These are phyloP conservation scores for Trichoderma hamatum DNA, from an alignment of 2,329 filamentous ascomycete genomes.

Conservation along the genomic window DNA sequence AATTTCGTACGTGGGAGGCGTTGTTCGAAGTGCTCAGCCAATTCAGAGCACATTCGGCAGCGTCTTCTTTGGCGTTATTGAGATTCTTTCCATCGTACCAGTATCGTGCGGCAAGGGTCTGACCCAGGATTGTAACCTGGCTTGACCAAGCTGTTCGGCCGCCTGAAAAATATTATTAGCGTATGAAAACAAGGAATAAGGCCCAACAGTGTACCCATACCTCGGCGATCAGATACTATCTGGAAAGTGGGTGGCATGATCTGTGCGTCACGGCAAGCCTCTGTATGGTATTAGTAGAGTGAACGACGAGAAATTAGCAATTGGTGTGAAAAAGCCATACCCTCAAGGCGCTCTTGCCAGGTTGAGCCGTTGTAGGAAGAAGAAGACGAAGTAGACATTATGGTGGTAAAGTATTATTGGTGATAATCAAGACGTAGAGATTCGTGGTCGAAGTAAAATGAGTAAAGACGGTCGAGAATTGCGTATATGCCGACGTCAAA, in stretches of 20 bases:
- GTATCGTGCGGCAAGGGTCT: constrained; percentile 71
- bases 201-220: constrained; percentile 47
- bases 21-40: constrained; percentile 49
- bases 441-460: neutral
- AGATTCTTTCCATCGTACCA: constrained; percentile 92
- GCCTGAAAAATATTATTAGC: constrained; percentile 53
- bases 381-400: constrained; percentile 32
- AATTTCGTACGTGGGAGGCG: constrained; percentile 34
- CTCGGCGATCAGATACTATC: constrained; percentile 74
- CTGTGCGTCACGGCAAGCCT: constrained; percentile 59
- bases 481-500: neutral
- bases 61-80: constrained; percentile 87
- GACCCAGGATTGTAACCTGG: constrained; percentile 71
- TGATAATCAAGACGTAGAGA: neutral
- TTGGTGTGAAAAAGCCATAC: constrained; percentile 40
- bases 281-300: constrained; percentile 42
- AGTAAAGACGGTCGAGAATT: neutral
- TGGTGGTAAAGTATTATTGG: constrained; percentile 7
- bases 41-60: constrained; percentile 77
- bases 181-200: neutral
- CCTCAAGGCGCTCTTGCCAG: constrained; percentile 62
- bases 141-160: constrained; percentile 91
- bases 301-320: neutral
- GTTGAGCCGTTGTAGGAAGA: constrained; percentile 35
- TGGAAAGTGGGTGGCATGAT: constrained; percentile 63